Conservation (phyloP, 169 alveolate species). For the Pseudocohnilembus persalinus region DNA sequence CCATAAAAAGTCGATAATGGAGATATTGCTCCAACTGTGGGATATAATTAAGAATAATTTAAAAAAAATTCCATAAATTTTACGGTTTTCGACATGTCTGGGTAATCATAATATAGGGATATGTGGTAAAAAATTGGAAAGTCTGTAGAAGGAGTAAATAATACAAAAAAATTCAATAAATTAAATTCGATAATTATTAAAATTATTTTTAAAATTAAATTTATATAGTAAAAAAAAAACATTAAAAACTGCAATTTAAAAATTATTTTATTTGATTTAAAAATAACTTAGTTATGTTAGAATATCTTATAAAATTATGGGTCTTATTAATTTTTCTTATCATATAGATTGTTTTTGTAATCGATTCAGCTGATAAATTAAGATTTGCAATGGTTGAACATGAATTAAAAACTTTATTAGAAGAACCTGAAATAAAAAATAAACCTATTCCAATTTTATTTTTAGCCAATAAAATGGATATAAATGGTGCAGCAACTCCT, state of each 20-base stretch:
- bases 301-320: no score
- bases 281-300: no score
- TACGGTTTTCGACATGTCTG: not conserved
- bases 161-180: no score
- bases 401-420: not conserved
- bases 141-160: not conserved
- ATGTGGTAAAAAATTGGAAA: not conserved
- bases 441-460: not conserved
- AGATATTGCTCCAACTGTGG: not conserved
- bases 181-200: not conserved
- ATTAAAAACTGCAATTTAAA: no score
- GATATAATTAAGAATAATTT: not conserved
- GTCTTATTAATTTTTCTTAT: not conserved
- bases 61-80: no score
- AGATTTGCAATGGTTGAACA: not conserved
- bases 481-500: not conserved
- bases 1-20: not conserved
- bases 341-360: not conserved
- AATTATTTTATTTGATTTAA: no score
- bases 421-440: not conserved
- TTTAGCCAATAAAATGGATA: not conserved
- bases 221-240: no score
- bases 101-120: not conserved
- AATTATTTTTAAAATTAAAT: no score
- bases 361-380: not conserved